These are phyloP conservation scores for Talaromyces pinophilus DNA, from an alignment of 2,329 filamentous ascomycete species.

Conservation along the genomic window DNA sequence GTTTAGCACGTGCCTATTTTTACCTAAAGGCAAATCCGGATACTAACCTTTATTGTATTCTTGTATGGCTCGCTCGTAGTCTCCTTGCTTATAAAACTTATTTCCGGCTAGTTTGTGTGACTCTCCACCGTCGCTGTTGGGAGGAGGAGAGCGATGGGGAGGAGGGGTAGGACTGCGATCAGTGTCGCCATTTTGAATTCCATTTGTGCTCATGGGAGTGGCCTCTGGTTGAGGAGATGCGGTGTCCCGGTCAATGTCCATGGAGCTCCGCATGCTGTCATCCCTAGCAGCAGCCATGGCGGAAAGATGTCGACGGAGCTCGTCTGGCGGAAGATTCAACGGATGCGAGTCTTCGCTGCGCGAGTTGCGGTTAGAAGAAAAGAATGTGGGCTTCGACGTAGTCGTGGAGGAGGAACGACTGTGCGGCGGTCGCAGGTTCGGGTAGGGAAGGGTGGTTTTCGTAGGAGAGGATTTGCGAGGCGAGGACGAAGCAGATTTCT, in stretches of 20 bases:
- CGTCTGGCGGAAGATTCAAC: constrained; percentile 85
- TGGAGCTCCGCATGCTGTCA: constrained; percentile 58
- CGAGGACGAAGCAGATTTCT: constrained; percentile 27
- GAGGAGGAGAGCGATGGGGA: constrained; percentile 42
- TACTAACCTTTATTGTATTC: constrained; percentile 89
- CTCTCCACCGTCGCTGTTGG: constrained; percentile 79
- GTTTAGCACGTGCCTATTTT: constrained; percentile 13
- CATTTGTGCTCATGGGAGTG: constrained; percentile 23
- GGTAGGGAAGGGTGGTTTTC: constrained; percentile 27
- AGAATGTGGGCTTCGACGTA: constrained; percentile 31
- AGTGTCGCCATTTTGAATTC: constrained; percentile 32
- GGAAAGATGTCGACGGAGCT: constrained; percentile 71
- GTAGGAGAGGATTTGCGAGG: constrained; percentile 25
- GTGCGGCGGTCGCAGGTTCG: constrained; percentile 26
- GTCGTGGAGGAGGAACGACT: constrained; percentile 36
- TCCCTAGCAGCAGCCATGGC: constrained; percentile 52
- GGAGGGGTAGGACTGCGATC: constrained; percentile 50
- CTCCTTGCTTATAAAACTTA: constrained; percentile 93
- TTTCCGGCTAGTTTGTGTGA: constrained; percentile 90
- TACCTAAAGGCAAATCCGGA: neutral
- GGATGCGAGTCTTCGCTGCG: constrained; percentile 74
- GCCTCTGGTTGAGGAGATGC: constrained; percentile 56
- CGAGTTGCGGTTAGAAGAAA: constrained; percentile 42
- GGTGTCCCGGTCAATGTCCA: constrained; percentile 74
- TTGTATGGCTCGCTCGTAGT: constrained; percentile 82